Evolutionary conservation across 2,329 filamentous ascomycete genomes (phyloP), one percentile per base, ranked within the genome.

Genomic region (Colletotrichum viniferum): DNA sequence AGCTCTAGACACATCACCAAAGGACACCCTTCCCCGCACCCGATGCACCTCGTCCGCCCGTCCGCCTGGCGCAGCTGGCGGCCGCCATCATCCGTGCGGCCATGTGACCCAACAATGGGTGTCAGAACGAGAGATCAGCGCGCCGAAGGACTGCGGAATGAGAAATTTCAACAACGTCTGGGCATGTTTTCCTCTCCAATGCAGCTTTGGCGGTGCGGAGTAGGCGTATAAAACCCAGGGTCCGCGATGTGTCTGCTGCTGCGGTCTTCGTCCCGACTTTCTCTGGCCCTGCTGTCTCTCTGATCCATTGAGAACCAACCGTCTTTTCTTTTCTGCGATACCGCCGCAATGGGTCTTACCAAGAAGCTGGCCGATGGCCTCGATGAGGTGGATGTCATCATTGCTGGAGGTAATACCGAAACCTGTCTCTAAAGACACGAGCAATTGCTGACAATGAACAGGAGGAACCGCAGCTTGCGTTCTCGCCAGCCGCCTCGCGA

Each of bases 311-410:
- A 58, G 16, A 58, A 3, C 28, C 32, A 30, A 13, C 43, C 21
- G 18, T 36, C 13, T 9, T 10, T 13, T 16, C 4, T 24, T 7
- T 28, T 60, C 10, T 36, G 5, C n/a, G n/a, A 16, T 30, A 52
- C 55, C 38, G 48, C 12, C 14, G 10, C 21, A 28, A 81, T 82
- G 82, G 80, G 80, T 73, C 55, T 78, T 2, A 77, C 77, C 60
- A 78, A 34, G 14, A 79, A 75, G 32, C 66, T 80, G n/a, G 70
- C 71, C n/a, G 82, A 85, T 32, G 80, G 80, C 14, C 77, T 86
- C 21, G 73, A 84, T 43, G 87, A 88, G 76, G 86, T 89, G 21
- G 88, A 90, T 73, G 84, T 90, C 62, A 88, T 90, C 74, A 85
- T 90, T 70, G 87, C 86, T 5, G 88, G 88, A 79, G 86, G 86